phyloP scores from a whole-genome alignment of 169 alveolate species.

The Cryptosporidium baileyi region DNA sequence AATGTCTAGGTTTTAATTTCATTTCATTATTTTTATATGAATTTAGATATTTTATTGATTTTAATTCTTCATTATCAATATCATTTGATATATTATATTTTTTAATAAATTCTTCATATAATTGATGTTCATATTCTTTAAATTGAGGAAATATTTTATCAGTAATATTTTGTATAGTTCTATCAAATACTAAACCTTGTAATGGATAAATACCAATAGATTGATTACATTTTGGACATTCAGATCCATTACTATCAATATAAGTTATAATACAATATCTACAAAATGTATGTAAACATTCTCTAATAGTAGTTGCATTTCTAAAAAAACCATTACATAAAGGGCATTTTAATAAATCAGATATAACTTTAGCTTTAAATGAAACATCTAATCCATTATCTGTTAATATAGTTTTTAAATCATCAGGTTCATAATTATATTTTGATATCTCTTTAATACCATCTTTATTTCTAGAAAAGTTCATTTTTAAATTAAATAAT shows the following conservation, averaged over 20 bases:
- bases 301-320: slow-evolving; percentile 76
- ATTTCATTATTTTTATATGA: not conserved
- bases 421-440: slow-evolving; percentile 43
- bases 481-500: no score
- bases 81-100: slow-evolving; percentile 4
- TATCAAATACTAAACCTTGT: slow-evolving; percentile 70
- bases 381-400: slow-evolving; percentile 71
- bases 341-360: slow-evolving; percentile 73
- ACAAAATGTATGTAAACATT: slow-evolving; percentile 79
- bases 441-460: not conserved
- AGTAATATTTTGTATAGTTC: slow-evolving; percentile 74
- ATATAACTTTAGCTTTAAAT: slow-evolving; percentile 60
- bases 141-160: slow-evolving; percentile 77
- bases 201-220: slow-evolving; percentile 36
- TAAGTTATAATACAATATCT: slow-evolving; percentile 71
- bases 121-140: slow-evolving; percentile 54
- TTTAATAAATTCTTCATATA: slow-evolving; percentile 16
- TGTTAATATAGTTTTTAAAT: slow-evolving; percentile 49
- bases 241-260: slow-evolving; percentile 69
- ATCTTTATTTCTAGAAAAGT: no score
- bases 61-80: not conserved
- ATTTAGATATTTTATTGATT: not conserved
- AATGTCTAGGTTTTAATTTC: not conserved
- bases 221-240: slow-evolving; percentile 75
- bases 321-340: slow-evolving; percentile 76